These are phyloP conservation scores for Cylindrotheca closterium DNA, from an alignment of 108 stramenopile species.

Conservation along the genomic window DNA sequence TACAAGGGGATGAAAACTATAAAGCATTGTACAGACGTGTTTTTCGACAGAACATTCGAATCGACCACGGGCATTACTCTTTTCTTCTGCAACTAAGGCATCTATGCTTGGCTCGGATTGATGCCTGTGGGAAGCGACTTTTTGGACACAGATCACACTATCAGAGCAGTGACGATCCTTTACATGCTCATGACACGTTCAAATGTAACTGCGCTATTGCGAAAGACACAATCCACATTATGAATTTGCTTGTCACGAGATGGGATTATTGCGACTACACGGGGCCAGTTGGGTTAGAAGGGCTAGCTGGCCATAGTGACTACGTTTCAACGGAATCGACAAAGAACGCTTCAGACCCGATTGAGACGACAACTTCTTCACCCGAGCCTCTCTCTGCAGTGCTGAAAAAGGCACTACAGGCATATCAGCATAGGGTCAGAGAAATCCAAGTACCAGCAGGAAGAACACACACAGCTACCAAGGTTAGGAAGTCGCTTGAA, in stretches of 20 bases:
- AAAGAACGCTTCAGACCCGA: not conserved
- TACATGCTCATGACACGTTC: not conserved
- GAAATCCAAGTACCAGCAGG: slow-evolving; percentile 5
- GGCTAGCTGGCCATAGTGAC: slow-evolving; percentile 35
- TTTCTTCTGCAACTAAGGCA: slow-evolving; percentile 17
- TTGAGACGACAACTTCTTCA: not conserved
- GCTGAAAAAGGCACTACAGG: not conserved
- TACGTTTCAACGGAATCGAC: slow-evolving; percentile 13
- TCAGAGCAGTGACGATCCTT: not conserved
- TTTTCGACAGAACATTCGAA: slow-evolving; percentile 38
- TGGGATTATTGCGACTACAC: slow-evolving; percentile 45
- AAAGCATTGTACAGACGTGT: slow-evolving; percentile 16
- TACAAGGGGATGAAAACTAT: slow-evolving; percentile 12
- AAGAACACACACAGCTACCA: not conserved
- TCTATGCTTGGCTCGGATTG: slow-evolving; percentile 1
- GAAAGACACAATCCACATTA: slow-evolving; percentile 21
- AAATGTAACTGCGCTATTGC: slow-evolving; percentile 26
- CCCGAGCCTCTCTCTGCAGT: not conserved
- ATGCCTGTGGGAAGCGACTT: not conserved
- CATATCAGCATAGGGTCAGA: not conserved
- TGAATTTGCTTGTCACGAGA: slow-evolving; percentile 13
- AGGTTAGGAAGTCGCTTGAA: not conserved
- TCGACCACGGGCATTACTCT: slow-evolving; percentile 26
- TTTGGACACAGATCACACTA: too few relatives aligned
- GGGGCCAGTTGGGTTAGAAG: slow-evolving; percentile 42